Evolutionary conservation across 1,139 yeast genomes (phyloP).

Genomic region (Candida glucosophila): DNA sequence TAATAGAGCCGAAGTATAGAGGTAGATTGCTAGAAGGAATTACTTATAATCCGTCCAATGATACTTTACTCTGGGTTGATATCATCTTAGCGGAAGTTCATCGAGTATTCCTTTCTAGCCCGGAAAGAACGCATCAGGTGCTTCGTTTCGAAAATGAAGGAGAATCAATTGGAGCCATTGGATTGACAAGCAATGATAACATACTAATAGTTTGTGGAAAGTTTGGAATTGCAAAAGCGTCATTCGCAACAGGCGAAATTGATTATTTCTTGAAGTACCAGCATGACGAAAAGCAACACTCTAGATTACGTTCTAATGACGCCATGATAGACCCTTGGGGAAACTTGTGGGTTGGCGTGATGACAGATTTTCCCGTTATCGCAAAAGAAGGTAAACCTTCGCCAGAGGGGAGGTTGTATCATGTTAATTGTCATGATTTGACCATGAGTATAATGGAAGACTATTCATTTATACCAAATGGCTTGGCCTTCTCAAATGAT

Average conservation of each 20-base stretch:
- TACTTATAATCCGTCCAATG: slow-evolving; percentile 49
- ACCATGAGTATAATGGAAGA: slow-evolving; percentile 22
- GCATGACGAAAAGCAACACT: slow-evolving; percentile 13
- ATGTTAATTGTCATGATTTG: slow-evolving; percentile 28
- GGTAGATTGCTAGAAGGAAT: slow-evolving; percentile 61
- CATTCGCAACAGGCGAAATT: slow-evolving; percentile 31
- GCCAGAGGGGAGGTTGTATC: slow-evolving; percentile 37
- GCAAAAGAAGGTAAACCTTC: slow-evolving; percentile 16
- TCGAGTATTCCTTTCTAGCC: slow-evolving; percentile 23
- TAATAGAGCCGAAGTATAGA: slow-evolving; percentile 35
- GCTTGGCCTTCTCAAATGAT: slow-evolving; percentile 61
- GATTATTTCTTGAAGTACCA: slow-evolving; percentile 40
- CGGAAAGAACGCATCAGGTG: slow-evolving; percentile 27
- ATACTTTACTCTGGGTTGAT: slow-evolving; percentile 63
- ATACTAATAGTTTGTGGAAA: slow-evolving; percentile 43
- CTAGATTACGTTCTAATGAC: slow-evolving; percentile 57
- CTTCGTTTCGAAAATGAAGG: slow-evolving; percentile 25
- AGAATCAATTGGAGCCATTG: slow-evolving; percentile 55
- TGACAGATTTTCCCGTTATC: slow-evolving; percentile 44
- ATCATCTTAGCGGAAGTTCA: slow-evolving; percentile 53
- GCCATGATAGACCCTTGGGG: slow-evolving; percentile 68
- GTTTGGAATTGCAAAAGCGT: slow-evolving; percentile 46
- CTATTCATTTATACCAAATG: slow-evolving; percentile 55
- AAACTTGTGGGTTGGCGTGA: slow-evolving; percentile 64
- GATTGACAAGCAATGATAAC: slow-evolving; percentile 41